Evolutionary conservation across 306 rosid species (phyloP).

Genomic region (Urtica urens): DNA sequence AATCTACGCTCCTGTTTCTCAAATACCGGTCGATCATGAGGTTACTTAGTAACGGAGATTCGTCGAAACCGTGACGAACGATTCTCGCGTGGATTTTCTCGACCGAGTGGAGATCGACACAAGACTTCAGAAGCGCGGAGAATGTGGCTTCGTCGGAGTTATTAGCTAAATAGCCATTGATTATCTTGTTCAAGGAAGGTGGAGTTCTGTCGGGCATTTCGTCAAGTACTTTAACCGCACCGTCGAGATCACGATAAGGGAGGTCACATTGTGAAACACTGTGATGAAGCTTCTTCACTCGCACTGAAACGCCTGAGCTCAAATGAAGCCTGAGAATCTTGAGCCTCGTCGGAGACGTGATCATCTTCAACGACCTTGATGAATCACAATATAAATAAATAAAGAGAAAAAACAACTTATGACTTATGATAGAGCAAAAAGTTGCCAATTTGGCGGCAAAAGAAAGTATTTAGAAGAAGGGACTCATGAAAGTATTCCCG

Average conservation of each 20-base stretch:
- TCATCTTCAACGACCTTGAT: too few relatives aligned
- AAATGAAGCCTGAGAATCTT: too few relatives aligned
- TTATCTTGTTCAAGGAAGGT: conserved; percentile 54
- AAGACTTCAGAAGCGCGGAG: conserved; percentile 54
- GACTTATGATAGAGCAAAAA: too few relatives aligned
- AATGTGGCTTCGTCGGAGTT: conserved; percentile 40
- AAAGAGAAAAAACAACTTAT: too few relatives aligned
- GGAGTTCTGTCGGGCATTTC: conserved; percentile 35
- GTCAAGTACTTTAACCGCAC: conserved; percentile 44
- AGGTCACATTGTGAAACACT: too few relatives aligned
- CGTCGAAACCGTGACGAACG: conserved; percentile 46
- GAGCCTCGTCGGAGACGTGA: too few relatives aligned
- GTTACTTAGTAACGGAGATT: conserved; percentile 40
- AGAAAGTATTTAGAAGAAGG: too few relatives aligned
- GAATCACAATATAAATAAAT: too few relatives aligned
- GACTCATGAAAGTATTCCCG: too few relatives aligned
- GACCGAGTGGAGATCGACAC: conserved; percentile 38
- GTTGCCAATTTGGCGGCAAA: too few relatives aligned
- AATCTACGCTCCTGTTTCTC: conserved; percentile 38
- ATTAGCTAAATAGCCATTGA: conserved; percentile 29
- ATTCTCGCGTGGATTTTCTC: conserved; percentile 57
- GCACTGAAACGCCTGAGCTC: too few relatives aligned
- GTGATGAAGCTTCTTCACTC: too few relatives aligned
- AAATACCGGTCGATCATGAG: conserved; percentile 59
- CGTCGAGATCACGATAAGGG: conserved; percentile 30